These are phyloP conservation scores for Dictyostelium citrinum DNA, from an alignment of 78 protist species.

Conservation along the genomic window DNA sequence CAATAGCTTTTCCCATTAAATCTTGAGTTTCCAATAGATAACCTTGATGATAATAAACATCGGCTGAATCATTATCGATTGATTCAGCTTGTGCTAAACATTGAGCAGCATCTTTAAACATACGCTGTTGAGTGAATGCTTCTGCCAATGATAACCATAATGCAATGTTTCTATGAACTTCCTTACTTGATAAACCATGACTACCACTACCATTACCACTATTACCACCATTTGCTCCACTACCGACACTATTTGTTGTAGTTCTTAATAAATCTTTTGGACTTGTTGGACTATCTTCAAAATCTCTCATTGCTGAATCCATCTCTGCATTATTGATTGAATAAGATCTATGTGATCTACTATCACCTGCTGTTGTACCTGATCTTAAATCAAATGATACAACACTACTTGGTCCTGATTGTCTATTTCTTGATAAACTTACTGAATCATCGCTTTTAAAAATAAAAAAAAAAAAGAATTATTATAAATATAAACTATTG, in stretches of 20 bases:
- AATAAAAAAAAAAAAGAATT: too few species aligned
- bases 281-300: constrained; percentile 1
- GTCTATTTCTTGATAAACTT: not conserved
- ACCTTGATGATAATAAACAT: constrained; percentile 70
- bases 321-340: not conserved
- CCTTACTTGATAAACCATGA: not conserved
- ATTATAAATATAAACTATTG: too few species aligned
- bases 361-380: constrained; percentile 24
- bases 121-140: constrained; percentile 64
- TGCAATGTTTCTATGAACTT: not conserved
- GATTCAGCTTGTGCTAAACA: constrained; percentile 55
- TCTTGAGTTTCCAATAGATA: constrained; percentile 52
- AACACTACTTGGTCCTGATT: constrained; percentile 29
- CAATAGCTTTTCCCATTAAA: not conserved
- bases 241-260: not conserved
- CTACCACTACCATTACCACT: not conserved
- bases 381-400: constrained; percentile 63
- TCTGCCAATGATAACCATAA: constrained; percentile 63
- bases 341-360: not conserved
- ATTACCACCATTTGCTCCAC: not conserved
- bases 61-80: not conserved
- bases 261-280: constrained; percentile 6
- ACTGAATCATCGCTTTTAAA: constrained; percentile 39
- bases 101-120: constrained; percentile 63
- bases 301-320: constrained; percentile 7